Conservation (phyloP, 169 alveolate genomes). For the Cardiosporidium cionae region DNA sequence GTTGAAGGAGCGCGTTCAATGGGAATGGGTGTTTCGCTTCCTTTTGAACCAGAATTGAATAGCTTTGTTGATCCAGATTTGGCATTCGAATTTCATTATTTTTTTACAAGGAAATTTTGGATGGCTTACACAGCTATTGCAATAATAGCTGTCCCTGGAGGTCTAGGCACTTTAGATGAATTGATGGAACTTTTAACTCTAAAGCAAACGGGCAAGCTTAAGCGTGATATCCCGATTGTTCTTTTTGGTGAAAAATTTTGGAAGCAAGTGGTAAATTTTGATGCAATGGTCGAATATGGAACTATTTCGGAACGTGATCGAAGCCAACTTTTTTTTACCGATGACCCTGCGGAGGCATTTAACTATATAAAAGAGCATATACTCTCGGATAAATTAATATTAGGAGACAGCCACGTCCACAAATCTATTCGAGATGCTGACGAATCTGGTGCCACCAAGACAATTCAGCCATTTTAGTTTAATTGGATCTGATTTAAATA, state of each 20-base stretch:
- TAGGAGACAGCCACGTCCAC: neutral
- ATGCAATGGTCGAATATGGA: slow-evolving; percentile 23
- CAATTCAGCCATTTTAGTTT: too few relatives aligned
- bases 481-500: too few relatives aligned
- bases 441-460: too few relatives aligned
- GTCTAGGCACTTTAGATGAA: slow-evolving; percentile 57
- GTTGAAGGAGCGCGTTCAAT: slow-evolving; percentile 41
- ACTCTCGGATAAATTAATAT: slow-evolving; percentile 8
- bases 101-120: slow-evolving; percentile 59
- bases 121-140: slow-evolving; percentile 37
- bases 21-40: slow-evolving; percentile 53
- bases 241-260: slow-evolving; percentile 48
- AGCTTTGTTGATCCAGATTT: slow-evolving; percentile 36
- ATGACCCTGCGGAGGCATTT: slow-evolving; percentile 24
- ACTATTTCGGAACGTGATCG: neutral
- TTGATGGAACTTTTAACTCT: slow-evolving; percentile 50
- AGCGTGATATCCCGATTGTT: slow-evolving; percentile 47
- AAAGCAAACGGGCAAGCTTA: slow-evolving; percentile 47
- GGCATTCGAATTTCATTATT: slow-evolving; percentile 56
- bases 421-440: slow-evolving; percentile 1
- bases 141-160: slow-evolving; percentile 47
- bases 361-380: neutral
- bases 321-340: slow-evolving; percentile 22
- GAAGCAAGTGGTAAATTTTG: slow-evolving; percentile 13
- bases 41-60: slow-evolving; percentile 49